Evolutionary conservation across 305 asterid genomes (phyloP).

Genomic region (Solanum hybrid): DNA sequence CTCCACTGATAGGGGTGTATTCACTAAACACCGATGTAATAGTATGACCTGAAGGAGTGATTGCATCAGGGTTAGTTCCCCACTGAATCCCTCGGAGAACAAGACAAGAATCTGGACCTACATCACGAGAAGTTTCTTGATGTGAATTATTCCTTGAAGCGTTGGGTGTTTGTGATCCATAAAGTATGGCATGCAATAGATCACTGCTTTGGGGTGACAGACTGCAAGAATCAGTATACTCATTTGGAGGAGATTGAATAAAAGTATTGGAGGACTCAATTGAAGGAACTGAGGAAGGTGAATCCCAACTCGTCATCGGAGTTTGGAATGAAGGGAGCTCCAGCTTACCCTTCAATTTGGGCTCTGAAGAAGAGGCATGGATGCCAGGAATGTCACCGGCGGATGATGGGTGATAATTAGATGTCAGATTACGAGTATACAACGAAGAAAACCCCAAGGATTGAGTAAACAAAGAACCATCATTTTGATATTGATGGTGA

Average conservation of each 20-base stretch:
- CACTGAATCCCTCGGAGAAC: slow-evolving; percentile 32
- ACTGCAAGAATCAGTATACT: slow-evolving; percentile 20
- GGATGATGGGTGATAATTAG: slow-evolving; percentile 19
- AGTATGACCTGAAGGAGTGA: slow-evolving; percentile 43
- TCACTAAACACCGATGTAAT: slow-evolving; percentile 41
- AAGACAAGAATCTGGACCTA: slow-evolving; percentile 26
- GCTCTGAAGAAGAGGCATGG: slow-evolving; percentile 27
- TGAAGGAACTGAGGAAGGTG: slow-evolving; percentile 41
- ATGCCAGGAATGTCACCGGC: slow-evolving; percentile 28
- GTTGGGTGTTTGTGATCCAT: slow-evolving; percentile 27
- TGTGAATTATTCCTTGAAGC: slow-evolving; percentile 15
- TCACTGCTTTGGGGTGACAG: slow-evolving; percentile 35
- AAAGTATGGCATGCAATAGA: slow-evolving; percentile 38
- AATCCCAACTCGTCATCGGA: slow-evolving; percentile 30
- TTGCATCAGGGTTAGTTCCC: slow-evolving; percentile 37
- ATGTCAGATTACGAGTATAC: slow-evolving; percentile 22
- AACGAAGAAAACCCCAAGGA: slow-evolving; percentile 21
- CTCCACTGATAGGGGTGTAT: slow-evolving; percentile 31
- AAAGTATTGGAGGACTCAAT: slow-evolving; percentile 39
- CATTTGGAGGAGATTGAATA: slow-evolving; percentile 28
- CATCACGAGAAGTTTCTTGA: slow-evolving; percentile 23
- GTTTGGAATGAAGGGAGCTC: slow-evolving; percentile 41
- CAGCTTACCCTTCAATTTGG: slow-evolving; percentile 17
- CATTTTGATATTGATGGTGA: slow-evolving; percentile 25
- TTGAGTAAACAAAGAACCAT: slow-evolving; percentile 21